These are phyloP conservation scores for Letharia lupina DNA, from an alignment of 495 filamentous ascomycete species.

Conservation along the genomic window DNA sequence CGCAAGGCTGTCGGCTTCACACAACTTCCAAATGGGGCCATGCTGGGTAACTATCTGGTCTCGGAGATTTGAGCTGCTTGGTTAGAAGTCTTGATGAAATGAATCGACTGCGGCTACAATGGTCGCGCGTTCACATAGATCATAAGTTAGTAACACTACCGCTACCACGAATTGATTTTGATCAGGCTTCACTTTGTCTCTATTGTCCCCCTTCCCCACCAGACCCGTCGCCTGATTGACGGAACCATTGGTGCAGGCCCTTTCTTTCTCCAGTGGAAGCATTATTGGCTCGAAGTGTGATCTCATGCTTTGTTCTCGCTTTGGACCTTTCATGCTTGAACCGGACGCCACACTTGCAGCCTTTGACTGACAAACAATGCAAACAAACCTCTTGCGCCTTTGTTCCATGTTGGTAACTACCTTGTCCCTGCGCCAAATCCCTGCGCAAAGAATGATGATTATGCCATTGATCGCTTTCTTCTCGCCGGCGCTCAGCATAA, in stretches of 20 bases:
- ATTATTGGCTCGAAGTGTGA: background rate
- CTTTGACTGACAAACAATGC: background rate
- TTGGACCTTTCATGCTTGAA: background rate
- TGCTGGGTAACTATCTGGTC: background rate
- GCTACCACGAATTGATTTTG: background rate
- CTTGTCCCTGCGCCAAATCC: background rate
- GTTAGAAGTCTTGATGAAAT: background rate
- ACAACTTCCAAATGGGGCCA: background rate
- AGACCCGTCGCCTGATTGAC: background rate
- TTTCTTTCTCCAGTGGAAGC: background rate
- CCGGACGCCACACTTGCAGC: background rate
- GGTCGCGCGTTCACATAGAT: background rate
- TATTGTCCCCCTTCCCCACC: background rate
- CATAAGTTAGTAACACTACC: background rate
- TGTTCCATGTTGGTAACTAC: background rate
- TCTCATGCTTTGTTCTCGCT: background rate
- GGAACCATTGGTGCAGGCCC: background rate
- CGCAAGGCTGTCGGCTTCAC: background rate
- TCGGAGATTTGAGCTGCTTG: background rate
- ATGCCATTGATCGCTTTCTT: background rate
- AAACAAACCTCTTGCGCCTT: background rate
- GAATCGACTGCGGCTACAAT: background rate
- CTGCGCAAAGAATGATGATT: background rate
- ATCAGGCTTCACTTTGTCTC: background rate
- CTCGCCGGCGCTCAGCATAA: background rate